These are phyloP conservation scores for Diaporthe citriasiana DNA, from an alignment of 2,329 filamentous ascomycete genomes.

Conservation along the genomic window DNA sequence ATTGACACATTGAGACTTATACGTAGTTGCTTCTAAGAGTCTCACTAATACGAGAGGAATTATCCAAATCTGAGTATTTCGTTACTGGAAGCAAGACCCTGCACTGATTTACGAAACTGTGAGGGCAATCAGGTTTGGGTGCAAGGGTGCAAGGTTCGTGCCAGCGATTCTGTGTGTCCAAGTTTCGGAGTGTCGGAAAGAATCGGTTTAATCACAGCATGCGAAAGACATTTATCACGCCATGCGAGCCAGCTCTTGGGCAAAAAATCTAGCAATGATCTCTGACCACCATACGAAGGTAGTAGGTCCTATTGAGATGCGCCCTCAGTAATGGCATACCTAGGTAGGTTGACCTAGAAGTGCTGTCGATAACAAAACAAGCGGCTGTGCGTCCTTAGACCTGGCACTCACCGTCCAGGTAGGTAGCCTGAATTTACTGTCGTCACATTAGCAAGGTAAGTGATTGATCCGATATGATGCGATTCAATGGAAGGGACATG, in stretches of 20 bases:
- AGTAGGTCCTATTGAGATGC: too few species aligned
- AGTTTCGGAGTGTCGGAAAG: not conserved
- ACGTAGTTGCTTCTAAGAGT: fast-evolving
- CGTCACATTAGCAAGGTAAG: too few species aligned
- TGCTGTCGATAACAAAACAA: too few species aligned
- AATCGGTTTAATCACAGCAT: not conserved
- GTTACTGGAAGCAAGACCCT: too few species aligned
- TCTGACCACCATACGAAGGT: too few species aligned
- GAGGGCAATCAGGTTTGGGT: too few species aligned
- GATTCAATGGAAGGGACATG: not conserved
- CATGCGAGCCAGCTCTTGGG: not conserved
- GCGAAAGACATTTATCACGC: not conserved
- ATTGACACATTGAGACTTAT: too few species aligned
- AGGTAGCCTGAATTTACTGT: too few species aligned
- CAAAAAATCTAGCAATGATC: too few species aligned
- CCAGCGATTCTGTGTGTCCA: not conserved
- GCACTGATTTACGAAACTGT: not conserved
- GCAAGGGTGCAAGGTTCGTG: not conserved
- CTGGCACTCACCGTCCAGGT: not conserved
- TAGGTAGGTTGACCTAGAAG: not conserved
- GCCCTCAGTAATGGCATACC: too few species aligned
- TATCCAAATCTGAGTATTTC: not conserved
- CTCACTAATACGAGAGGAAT: not conserved
- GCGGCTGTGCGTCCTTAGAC: not conserved
- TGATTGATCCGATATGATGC: not conserved